Evolutionary conservation across 2,329 filamentous ascomycete species (phyloP).

Genomic region (Fusarium sp.): DNA sequence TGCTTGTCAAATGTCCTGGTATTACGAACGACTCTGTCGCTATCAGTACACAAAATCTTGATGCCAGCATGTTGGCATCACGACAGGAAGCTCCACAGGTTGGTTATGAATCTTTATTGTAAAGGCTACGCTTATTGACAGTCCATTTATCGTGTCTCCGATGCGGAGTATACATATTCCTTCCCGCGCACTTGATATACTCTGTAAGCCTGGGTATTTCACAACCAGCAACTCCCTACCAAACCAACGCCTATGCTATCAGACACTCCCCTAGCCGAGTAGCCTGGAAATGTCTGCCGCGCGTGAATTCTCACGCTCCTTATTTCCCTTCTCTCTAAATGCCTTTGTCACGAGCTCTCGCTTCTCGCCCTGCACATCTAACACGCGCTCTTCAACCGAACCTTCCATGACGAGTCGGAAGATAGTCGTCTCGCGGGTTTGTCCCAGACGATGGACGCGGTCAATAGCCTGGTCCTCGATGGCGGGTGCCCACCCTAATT

Average conservation of each 20-base stretch:
- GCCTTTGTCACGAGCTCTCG: conserved; percentile 79
- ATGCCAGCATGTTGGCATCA: background rate
- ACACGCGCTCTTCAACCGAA: conserved; percentile 82
- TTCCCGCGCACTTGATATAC: background rate
- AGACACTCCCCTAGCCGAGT: conserved; percentile 44
- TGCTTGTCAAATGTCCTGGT: background rate
- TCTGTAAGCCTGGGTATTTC: background rate
- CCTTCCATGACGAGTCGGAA: conserved; percentile 84
- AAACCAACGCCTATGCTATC: background rate
- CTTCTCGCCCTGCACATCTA: conserved; percentile 82
- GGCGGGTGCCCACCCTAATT: conserved; percentile 84
- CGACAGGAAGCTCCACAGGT: background rate
- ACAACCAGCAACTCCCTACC: background rate
- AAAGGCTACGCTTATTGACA: background rate
- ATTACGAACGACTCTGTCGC: background rate
- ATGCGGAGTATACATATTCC: background rate
- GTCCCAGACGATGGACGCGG: conserved; percentile 85
- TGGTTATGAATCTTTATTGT: background rate
- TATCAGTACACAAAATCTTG: background rate
- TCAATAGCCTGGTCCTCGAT: conserved; percentile 94
- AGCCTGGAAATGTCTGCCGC: conserved; percentile 65
- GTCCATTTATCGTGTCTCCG: background rate
- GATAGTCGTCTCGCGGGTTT: conserved; percentile 80
- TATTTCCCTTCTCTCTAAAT: conserved; percentile 75
- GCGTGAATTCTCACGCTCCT: conserved; percentile 66